Evolutionary conservation across 768 basidiomycete species (phyloP).

Genomic region (Leucocoprinus birnbaumii): DNA sequence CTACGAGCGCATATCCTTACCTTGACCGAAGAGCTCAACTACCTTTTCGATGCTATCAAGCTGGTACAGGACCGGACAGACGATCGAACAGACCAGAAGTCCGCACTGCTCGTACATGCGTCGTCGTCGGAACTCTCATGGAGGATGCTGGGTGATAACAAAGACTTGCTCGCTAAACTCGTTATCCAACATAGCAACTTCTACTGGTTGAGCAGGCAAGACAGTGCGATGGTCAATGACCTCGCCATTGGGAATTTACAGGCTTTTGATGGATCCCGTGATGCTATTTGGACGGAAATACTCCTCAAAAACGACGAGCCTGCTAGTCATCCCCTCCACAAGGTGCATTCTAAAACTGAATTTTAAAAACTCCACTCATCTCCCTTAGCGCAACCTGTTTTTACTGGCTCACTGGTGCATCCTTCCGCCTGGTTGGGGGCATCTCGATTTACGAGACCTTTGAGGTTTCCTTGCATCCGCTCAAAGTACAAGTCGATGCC

Average conservation of each 20-base stretch:
- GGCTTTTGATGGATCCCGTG: slow-evolving; percentile 82
- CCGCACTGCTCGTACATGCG: slow-evolving; percentile 77
- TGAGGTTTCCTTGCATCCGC: slow-evolving; percentile 78
- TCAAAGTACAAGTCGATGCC: slow-evolving; percentile 85
- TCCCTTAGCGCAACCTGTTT: slow-evolving; percentile 64
- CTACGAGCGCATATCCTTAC: slow-evolving; percentile 71
- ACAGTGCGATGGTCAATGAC: slow-evolving; percentile 81
- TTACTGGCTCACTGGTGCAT: slow-evolving; percentile 77
- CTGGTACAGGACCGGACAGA: slow-evolving; percentile 76
- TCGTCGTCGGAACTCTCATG: slow-evolving; percentile 87
- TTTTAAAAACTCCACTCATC: slow-evolving; percentile 1
- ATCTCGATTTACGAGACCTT: slow-evolving; percentile 87
- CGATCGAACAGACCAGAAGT: slow-evolving; percentile 67
- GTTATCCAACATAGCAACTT: slow-evolving; percentile 78
- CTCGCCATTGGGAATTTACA: slow-evolving; percentile 73
- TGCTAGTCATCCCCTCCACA: slow-evolving; percentile 64
- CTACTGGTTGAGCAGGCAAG: slow-evolving; percentile 82
- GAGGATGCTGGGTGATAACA: slow-evolving; percentile 79
- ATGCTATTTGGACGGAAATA: slow-evolving; percentile 87
- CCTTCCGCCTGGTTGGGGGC: slow-evolving; percentile 88
- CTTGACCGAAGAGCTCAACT: slow-evolving; percentile 74
- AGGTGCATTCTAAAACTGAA: slow-evolving; percentile 40
- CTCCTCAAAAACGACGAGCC: slow-evolving; percentile 75
- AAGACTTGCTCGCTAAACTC: slow-evolving; percentile 79
- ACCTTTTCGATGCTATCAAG: slow-evolving; percentile 85